Conservation (phyloP, 176 grass and related monocot species). For the Zoysia japonica region DNA sequence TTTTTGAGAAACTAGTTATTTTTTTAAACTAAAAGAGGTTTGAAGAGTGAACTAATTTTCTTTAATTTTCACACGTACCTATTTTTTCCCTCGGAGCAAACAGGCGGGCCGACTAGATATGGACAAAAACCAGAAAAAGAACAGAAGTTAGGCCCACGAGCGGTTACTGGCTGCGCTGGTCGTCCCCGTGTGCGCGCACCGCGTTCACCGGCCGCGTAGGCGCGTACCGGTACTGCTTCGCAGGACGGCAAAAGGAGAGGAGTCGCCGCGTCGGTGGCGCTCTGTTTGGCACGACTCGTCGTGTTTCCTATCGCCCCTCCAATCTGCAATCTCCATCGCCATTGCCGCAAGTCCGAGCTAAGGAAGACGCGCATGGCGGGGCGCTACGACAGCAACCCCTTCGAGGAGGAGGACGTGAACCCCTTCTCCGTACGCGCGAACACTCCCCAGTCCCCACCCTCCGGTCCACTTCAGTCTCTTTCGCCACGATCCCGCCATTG, state of each 20-base stretch:
- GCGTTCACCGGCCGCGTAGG: conserved; percentile 10
- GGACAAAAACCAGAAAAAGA: neutral
- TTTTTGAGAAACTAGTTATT: too few relatives aligned
- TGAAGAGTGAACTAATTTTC: too few relatives aligned
- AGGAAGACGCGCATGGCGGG: conserved; percentile 58
- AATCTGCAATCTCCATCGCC: conserved; percentile 31
- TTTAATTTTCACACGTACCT: neutral
- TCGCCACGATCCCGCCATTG: conserved; percentile 7
- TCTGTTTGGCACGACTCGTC: conserved; percentile 30
- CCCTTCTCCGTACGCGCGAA: conserved; percentile 78
- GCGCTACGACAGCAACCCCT: conserved; percentile 84
- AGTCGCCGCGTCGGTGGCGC: conserved; percentile 26
- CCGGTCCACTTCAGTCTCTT: neutral
- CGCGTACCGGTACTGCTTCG: neutral
- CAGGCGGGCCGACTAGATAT: neutral
- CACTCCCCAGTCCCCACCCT: neutral
- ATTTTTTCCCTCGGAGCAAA: neutral
- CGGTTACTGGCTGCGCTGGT: conserved; percentile 25
- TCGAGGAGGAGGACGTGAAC: conserved; percentile 96
- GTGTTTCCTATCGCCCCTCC: conserved; percentile 1
- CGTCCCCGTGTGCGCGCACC: conserved; percentile 13
- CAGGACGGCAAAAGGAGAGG: conserved; percentile 15
- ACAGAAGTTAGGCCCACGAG: conserved; percentile 31
- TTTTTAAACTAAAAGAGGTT: too few relatives aligned
- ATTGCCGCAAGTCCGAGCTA: conserved; percentile 39